Evolutionary conservation across 2,329 filamentous ascomycete genomes (phyloP).

Genomic region (Fusarium aywerte): DNA sequence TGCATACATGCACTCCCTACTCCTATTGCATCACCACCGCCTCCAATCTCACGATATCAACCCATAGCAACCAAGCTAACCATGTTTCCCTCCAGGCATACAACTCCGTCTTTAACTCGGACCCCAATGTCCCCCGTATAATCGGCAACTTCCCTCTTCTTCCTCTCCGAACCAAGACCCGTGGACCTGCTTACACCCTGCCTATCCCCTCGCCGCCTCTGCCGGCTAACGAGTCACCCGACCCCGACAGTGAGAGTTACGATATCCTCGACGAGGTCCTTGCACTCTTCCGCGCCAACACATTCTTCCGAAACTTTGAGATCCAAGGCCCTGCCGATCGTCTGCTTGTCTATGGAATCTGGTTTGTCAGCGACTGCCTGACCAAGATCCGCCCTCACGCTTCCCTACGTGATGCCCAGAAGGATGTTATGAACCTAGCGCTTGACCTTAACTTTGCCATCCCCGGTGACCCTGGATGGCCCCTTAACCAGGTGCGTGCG

Average conservation of each 20-base stretch:
- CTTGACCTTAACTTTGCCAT: constrained; percentile 93
- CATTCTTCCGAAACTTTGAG: constrained; percentile 99
- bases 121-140: constrained; percentile 70
- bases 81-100: constrained; percentile 74
- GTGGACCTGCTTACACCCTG: constrained; percentile 93
- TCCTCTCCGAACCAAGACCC: constrained; percentile 91
- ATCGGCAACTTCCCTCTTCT: constrained; percentile 94
- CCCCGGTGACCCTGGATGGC: constrained; percentile 91
- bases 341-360: constrained; percentile 94
- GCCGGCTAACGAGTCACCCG: constrained; percentile 70
- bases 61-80: constrained; percentile 39
- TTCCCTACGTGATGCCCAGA: constrained; percentile 66
- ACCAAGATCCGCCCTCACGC: constrained; percentile 84
- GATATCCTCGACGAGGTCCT: constrained; percentile 96
- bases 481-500: constrained; percentile 80
- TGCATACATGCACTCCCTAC: neutral
- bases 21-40: constrained; percentile 28
- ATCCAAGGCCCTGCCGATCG: constrained; percentile 96
- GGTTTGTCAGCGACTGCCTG: constrained; percentile 92
- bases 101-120: constrained; percentile 95
- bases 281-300: constrained; percentile 94
- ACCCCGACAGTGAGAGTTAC: constrained; percentile 91
- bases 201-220: constrained; percentile 68
- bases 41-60: constrained; percentile 28
- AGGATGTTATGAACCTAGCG: constrained; percentile 90